Percentiles rank a stretch among this genome's conserved stretches.
These are phyloP conservation scores for Pseudozyma thailandica DNA, from an alignment of 1,284 basidiomycete genomes.

Conservation along the genomic window DNA sequence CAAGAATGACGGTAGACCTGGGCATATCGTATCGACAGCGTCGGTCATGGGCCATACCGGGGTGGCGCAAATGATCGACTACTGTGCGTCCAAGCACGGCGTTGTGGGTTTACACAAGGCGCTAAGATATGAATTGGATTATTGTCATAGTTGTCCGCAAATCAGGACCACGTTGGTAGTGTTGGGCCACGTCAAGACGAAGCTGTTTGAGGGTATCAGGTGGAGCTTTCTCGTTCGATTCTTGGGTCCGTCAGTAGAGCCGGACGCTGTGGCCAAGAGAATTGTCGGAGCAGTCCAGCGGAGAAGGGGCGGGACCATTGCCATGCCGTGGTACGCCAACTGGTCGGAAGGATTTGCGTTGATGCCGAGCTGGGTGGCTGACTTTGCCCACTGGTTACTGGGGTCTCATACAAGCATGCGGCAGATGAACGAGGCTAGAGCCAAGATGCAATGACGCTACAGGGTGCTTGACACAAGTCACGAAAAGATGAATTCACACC, in stretches of 20 bases:
- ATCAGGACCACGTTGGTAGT: constrained; percentile 60
- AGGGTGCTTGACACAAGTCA: too few species aligned
- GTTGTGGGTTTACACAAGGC: constrained; percentile 65
- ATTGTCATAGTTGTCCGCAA: constrained; percentile 38
- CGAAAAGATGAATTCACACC: too few species aligned
- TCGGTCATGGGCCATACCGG: constrained; percentile 82
- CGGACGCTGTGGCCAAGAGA: constrained; percentile 39
- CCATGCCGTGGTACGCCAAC: constrained; percentile 56
- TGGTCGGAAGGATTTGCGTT: constrained; percentile 50
- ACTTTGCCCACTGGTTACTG: constrained; percentile 37
- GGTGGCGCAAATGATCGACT: constrained; percentile 76
- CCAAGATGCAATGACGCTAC: constrained; percentile 11
- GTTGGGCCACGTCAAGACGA: constrained; percentile 59
- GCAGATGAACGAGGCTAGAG: constrained; percentile 26
- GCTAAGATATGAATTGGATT: constrained; percentile 63
- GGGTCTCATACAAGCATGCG: constrained; percentile 42
- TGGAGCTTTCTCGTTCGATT: constrained; percentile 47
- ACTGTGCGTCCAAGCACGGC: constrained; percentile 66
- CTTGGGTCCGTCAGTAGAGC: constrained; percentile 50
- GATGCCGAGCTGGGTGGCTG: constrained; percentile 49
- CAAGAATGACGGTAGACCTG: constrained; percentile 73
- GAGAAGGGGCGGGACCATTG: constrained; percentile 49
- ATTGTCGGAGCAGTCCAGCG: constrained; percentile 46
- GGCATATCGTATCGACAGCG: constrained; percentile 79
- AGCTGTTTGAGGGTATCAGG: constrained; percentile 51